Conservation (phyloP, 345 rosid species). For the Rhodamnia rubescens region DNA sequence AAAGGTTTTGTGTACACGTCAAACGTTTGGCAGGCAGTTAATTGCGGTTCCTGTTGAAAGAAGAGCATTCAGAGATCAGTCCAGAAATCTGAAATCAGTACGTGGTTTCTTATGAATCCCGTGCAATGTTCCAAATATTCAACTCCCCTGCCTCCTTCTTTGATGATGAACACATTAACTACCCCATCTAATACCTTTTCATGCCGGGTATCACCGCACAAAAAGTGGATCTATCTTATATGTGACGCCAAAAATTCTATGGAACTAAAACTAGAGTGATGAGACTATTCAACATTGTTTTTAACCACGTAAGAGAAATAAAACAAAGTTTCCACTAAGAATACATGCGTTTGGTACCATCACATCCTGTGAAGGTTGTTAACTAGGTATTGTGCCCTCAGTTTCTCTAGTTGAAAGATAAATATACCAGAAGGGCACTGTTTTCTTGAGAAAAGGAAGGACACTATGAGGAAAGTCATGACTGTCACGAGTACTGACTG, state of each 20-base stretch:
- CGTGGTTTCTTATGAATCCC: not conserved
- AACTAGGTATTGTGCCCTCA: not conserved
- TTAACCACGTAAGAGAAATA: not conserved
- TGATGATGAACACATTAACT: not conserved
- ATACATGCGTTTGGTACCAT: not conserved
- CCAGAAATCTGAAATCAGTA: not conserved
- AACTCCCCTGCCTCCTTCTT: not conserved
- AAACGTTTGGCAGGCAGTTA: slow-evolving; percentile 62
- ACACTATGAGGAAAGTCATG: not conserved
- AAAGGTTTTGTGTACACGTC: slow-evolving; percentile 69
- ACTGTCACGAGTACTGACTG: not conserved
- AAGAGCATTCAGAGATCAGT: not conserved
- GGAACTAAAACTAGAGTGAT: not conserved
- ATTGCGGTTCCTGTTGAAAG: slow-evolving; percentile 65
- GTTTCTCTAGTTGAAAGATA: not conserved
- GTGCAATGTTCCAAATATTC: not conserved
- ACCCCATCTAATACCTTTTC: not conserved
- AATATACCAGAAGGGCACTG: not conserved
- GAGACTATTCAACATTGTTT: not conserved
- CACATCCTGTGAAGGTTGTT: not conserved
- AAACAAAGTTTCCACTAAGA: not conserved
- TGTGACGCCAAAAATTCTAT: not conserved
- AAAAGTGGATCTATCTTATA: not conserved
- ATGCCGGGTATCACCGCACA: not conserved
- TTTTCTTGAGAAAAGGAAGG: not conserved